Base-by-base conservation (phyloP, 208 protist species). In the Entamoeba moshkovskii region DNA sequence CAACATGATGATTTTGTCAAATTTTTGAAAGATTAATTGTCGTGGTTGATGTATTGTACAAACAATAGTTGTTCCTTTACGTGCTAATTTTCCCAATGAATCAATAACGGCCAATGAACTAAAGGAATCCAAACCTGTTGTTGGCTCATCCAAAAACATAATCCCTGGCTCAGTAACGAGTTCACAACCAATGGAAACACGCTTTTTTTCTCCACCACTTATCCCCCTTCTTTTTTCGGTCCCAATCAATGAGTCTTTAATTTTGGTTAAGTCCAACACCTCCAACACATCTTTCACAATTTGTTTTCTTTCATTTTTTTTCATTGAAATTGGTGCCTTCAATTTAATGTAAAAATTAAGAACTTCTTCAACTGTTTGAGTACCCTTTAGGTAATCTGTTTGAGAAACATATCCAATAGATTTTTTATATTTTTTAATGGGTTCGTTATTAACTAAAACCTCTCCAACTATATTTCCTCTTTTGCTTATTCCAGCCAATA, bases 71-170 rank as follows among this genome's bases (percentile, higher is more conserved):
- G 42, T 66, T 29, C 42, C 42, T 85, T 46, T 42, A 45, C 44
- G 6, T 42, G 52, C n/a, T 6, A 93, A 38, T 45, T 85, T 93
- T 25, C 46, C n/a, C 11, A 93, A 45, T 85, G 59, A 4, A 25
- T 66, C 29, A 25, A 94, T 33, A 22, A 94, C 45, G 3, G 33
- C 42, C 45, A 42, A 44, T 52, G 93, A 45, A 46, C 46, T 66
- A 49, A 46, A 47, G 3, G 44, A 25, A 66, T 94, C 93, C 0
- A 94, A 11, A 15, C 45, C 45, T 16, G 73, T 66, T 15, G 93
- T 94, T 94, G 93, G 93, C 38, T 94, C 93, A 52, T 94, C 93
- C 16, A 94, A 25, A 49, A 94, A 52, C 45, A 94, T 42, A 25
- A 94, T 66, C 3, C 16, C 3, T 4, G 45, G n/a, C 6, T 94